These are phyloP conservation scores for Didymella glomerata DNA, from an alignment of 2,329 filamentous ascomycete species.

Conservation along the genomic window DNA sequence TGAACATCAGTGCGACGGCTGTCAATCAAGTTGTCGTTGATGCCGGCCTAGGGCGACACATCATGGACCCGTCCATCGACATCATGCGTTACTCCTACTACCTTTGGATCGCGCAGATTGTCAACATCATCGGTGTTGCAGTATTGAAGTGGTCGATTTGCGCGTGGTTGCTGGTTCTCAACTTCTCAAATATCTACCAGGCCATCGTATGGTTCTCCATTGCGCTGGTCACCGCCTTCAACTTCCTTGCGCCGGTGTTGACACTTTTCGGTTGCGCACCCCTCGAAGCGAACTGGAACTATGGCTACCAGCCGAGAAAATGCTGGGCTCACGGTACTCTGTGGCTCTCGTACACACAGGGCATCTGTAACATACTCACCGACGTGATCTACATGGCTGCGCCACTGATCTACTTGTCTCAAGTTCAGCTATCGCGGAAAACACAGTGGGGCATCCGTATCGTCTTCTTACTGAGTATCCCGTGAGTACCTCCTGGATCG, in stretches of 20 bases:
- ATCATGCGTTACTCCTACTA: constrained; percentile 32
- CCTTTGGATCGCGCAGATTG: constrained; percentile 37
- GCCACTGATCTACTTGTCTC: constrained; percentile 39
- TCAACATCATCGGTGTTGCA: constrained; percentile 43
- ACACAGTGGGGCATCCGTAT: constrained; percentile 42
- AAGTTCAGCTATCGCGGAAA: constrained; percentile 33
- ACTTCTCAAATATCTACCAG: constrained; percentile 39
- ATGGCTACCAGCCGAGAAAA: constrained; percentile 19
- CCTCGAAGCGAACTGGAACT: constrained; percentile 42
- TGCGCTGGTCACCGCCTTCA: constrained; percentile 37
- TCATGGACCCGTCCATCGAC: constrained; percentile 33
- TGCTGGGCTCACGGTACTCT: constrained; percentile 38
- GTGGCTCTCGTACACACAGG: constrained; percentile 37
- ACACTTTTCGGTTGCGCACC: constrained; percentile 40
- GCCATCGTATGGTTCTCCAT: constrained; percentile 41
- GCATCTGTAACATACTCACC: constrained; percentile 41
- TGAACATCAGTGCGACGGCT: constrained; percentile 29
- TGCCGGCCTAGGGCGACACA: constrained; percentile 34
- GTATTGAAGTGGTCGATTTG: constrained; percentile 44
- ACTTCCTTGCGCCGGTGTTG: constrained; percentile 37
- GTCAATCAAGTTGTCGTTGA: constrained; percentile 29
- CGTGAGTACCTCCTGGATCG: constrained; percentile 26
- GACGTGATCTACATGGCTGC: constrained; percentile 42
- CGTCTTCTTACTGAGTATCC: constrained; percentile 42
- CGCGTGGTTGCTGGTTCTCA: constrained; percentile 40